Evolutionary conservation across 2,329 filamentous ascomycete genomes (phyloP).

Genomic region (Clarireedia monteithiana): DNA sequence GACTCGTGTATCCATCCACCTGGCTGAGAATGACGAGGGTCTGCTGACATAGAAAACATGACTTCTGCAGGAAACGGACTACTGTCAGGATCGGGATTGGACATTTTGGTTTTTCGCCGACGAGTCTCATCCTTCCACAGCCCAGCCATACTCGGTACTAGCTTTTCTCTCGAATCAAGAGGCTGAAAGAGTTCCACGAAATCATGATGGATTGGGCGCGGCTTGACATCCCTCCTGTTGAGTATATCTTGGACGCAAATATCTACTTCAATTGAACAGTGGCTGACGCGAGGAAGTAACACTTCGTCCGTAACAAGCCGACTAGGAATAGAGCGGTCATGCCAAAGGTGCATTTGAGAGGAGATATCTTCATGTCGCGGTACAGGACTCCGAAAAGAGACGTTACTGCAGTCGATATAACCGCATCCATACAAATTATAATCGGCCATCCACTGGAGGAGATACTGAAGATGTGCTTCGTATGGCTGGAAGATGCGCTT

Average conservation of each 20-base stretch:
- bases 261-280: conserved; percentile 86
- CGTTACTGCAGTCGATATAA: conserved; percentile 67
- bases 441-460: conserved; percentile 96
- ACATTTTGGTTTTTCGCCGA: conserved; percentile 66
- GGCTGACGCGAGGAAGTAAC: conserved; percentile 67
- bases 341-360: conserved; percentile 63
- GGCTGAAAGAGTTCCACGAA: conserved; percentile 68
- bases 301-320: conserved; percentile 53
- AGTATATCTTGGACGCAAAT: conserved; percentile 81
- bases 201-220: conserved; percentile 77
- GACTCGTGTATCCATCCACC: conserved; percentile 91
- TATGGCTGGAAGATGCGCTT: conserved; percentile 81
- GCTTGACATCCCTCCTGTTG: conserved; percentile 68
- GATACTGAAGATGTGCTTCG: conserved; percentile 86
- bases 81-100: conserved; percentile 52
- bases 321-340: conserved; percentile 60
- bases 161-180: conserved; percentile 60
- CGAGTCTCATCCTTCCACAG: conserved; percentile 87
- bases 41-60: conserved; percentile 82
- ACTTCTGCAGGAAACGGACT: conserved; percentile 77
- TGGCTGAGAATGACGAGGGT: conserved; percentile 61
- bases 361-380: conserved; percentile 59
- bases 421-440: conserved; percentile 95
- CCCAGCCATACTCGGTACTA: conserved; percentile 89
- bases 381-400: conserved; percentile 67